A percentile compares a stretch with the other conserved stretches of the same genome.
Conservation (phyloP, 1,284 basidiomycete genomes). For the Nidula niveotomentosa region DNA sequence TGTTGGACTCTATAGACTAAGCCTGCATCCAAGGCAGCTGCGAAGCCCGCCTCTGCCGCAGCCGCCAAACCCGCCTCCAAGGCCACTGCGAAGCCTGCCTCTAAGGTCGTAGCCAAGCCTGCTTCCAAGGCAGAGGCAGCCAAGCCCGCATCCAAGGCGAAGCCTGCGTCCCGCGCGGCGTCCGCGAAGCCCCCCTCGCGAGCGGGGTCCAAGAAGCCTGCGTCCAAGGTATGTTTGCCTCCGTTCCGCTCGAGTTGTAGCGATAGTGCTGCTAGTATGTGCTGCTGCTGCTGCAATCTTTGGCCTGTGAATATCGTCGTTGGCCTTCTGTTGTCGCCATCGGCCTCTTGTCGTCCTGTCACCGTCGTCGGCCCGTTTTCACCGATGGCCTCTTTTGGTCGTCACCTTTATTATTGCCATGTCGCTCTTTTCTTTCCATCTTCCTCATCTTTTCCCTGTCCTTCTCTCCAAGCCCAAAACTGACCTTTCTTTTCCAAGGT, state of each 20-base stretch:
- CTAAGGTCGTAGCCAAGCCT: constrained; percentile 38
- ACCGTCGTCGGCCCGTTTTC: too few species aligned
- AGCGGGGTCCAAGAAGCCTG: constrained; percentile 30
- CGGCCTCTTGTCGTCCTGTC: too few species aligned
- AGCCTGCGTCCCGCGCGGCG: constrained; percentile 31
- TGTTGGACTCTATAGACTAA: constrained; percentile 23
- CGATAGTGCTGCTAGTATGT: constrained; percentile 1
- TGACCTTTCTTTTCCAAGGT: too few species aligned
- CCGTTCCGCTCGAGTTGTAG: constrained; percentile 6
- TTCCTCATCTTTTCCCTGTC: too few species aligned
- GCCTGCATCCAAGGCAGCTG: constrained; percentile 31
- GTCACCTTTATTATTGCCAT: too few species aligned
- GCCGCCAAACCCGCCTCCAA: constrained; percentile 32
- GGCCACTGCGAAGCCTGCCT: constrained; percentile 38
- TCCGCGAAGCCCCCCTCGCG: constrained; percentile 25
- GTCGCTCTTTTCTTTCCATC: too few species aligned
- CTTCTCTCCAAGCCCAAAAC: too few species aligned
- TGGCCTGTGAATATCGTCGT: too few species aligned
- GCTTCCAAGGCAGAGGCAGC: constrained; percentile 31
- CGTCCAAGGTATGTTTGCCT: constrained; percentile 35
- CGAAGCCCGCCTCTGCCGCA: constrained; percentile 24
- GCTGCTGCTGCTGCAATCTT: constrained; percentile 5
- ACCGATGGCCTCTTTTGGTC: too few species aligned
- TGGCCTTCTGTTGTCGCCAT: too few species aligned
- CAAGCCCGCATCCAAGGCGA: constrained; percentile 35